Conservation (phyloP, 352 stramenopile genomes). For the Phytophthora tubulina region DNA sequence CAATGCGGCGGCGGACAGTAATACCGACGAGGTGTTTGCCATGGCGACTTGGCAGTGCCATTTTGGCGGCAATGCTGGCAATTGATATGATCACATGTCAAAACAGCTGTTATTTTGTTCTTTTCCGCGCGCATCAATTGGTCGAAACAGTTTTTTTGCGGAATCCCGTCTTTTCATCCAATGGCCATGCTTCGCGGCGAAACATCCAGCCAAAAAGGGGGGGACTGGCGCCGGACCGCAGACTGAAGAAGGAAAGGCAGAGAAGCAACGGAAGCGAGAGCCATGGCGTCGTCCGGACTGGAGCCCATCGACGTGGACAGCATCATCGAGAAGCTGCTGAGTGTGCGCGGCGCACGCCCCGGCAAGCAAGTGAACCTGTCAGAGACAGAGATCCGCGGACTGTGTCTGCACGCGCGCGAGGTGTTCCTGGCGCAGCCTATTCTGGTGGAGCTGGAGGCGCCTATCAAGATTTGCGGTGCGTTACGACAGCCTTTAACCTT, state of each 20-base stretch:
- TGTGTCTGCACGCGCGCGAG: slow-evolving; percentile 97
- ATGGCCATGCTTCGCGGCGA: slow-evolving; percentile 9
- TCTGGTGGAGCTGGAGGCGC: slow-evolving; percentile 98
- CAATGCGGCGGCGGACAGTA: not conserved
- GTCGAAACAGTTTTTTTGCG: slow-evolving; percentile 23
- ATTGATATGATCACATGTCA: not conserved
- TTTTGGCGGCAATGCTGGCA: not conserved
- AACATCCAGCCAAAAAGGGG: slow-evolving; percentile 30
- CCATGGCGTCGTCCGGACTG: slow-evolving; percentile 62
- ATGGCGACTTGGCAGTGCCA: no score
- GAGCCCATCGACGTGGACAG: slow-evolving; percentile 87
- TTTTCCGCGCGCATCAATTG: slow-evolving; percentile 17
- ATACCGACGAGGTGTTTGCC: not conserved
- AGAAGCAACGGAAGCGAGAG: slow-evolving; percentile 33
- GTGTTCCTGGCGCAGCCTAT: slow-evolving; percentile 99
- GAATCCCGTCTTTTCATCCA: slow-evolving; percentile 25
- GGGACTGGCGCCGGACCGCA: slow-evolving; percentile 34
- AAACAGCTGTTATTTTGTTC: slow-evolving; percentile 28
- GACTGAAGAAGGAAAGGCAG: slow-evolving; percentile 44
- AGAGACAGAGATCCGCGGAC: slow-evolving; percentile 96
- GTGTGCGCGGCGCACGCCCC: slow-evolving; percentile 87
- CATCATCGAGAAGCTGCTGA: slow-evolving; percentile 93
- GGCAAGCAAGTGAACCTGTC: slow-evolving; percentile 95
- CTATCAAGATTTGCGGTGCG: slow-evolving; percentile 97
- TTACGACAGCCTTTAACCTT: not conserved